Base-by-base conservation (phyloP, 164 flowering plant species). In the Macadamia integrifolia region DNA sequence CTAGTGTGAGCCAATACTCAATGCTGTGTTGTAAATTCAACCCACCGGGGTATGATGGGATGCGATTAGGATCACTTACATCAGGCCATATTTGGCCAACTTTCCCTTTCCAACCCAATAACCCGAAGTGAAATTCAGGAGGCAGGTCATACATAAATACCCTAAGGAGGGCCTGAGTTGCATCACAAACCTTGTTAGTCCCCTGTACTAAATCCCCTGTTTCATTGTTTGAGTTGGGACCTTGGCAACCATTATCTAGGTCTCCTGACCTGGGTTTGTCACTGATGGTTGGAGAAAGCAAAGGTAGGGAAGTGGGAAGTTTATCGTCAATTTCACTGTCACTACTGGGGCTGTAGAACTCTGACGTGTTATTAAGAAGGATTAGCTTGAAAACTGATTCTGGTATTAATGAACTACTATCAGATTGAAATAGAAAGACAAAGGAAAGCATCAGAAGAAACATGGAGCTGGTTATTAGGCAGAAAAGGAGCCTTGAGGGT, bases 1-100 rank as follows among this genome's bases (percentile, higher is more conserved):
- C 98, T 69, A 94, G 80, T 43, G 95, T 86, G 43, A 94, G 89
- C 97, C 97, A 90, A 70, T 90, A 91, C 72, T 90, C 98, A 2
- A 85, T 70, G 68, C 98, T 92, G 60, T 91, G 97, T 77, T 94
- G 98, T 64, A 85, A 69, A 72, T 90, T 92, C 71, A 94, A 76
- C 28, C 98, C 98, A 43, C 97, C 97, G 0, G 98, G 91, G 72
- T 94, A 94, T 13, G 65, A 32, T n/a, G 92, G 92, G 17, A 92
- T 72, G 30, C 13, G 55, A 35, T 63, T 68, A 5, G 59, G 68
- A 58, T 69, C 69, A 50, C 72, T 70, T 13, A 88, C 85, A 75
- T 81, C 64, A 13, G 98, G 97, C 98, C 98, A 90, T 40, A 58
- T 76, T 67, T 85, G 78, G 74, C 70, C 69, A 3, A 17, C 62